A percentile compares a stretch with the other conserved stretches of the same genome.
These are phyloP conservation scores for Penstemon eatonii DNA, from an alignment of 257 asterid genomes.

Conservation along the genomic window DNA sequence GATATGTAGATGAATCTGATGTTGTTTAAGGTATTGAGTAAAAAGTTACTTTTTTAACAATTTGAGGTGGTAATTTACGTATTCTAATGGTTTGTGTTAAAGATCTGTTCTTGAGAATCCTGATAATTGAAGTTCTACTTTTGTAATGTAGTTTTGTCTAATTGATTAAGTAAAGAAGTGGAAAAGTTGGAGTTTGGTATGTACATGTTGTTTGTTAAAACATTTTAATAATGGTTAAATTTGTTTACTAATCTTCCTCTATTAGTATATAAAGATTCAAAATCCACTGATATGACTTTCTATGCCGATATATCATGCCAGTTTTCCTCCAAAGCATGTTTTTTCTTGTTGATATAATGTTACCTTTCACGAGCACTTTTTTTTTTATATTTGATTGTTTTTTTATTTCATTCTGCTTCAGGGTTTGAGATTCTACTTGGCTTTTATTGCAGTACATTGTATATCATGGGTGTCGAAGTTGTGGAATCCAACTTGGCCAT, in stretches of 20 bases:
- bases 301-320: not conserved
- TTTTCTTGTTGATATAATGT: not conserved
- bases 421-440: slow-evolving; percentile 35
- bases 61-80: not conserved
- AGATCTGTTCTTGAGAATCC: not conserved
- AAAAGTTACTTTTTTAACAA: not conserved
- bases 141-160: slow-evolving; percentile 2
- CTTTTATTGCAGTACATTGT: slow-evolving; percentile 22
- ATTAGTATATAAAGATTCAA: not conserved
- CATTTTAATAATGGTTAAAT: too few relatives aligned
- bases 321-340: slow-evolving; percentile 2
- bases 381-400: not conserved
- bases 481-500: slow-evolving; percentile 40
- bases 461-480: slow-evolving; percentile 52
- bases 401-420: slow-evolving; percentile 19
- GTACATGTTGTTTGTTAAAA: not conserved
- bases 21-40: not conserved
- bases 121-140: not conserved
- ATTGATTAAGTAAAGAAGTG: not conserved
- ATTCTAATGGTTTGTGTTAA: not conserved
- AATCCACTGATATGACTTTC: not conserved
- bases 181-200: not conserved
- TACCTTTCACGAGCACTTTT: not conserved
- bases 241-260: too few relatives aligned
- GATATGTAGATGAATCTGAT: slow-evolving; percentile 1